Conservation (phyloP, 2,329 filamentous ascomycete genomes). For the Phaeosphaeria sp. region DNA sequence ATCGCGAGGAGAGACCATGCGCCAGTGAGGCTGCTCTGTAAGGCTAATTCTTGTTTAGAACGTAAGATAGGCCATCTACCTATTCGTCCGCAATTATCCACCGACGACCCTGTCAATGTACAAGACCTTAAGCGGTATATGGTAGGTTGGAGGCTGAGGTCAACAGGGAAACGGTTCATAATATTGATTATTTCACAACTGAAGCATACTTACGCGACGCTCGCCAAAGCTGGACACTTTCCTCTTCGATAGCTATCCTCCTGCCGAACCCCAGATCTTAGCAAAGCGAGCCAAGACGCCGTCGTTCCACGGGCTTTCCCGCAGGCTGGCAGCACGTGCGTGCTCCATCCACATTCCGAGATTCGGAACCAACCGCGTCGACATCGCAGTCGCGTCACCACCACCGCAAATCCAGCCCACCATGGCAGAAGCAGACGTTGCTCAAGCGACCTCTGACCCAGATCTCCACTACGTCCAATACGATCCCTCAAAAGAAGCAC, state of each 20-base stretch:
- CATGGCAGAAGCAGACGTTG: conserved; percentile 22
- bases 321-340: background rate
- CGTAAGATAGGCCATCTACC: too few species aligned
- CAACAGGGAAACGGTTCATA: too few species aligned
- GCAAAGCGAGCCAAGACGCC: background rate
- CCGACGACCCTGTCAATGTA: too few species aligned
- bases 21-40: too few species aligned
- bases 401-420: background rate
- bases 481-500: conserved; percentile 63
- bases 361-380: conserved; percentile 1
- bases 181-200: too few species aligned
- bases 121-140: too few species aligned
- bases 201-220: background rate
- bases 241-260: background rate
- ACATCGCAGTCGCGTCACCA: background rate
- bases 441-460: conserved; percentile 4
- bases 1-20: too few species aligned
- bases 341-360: background rate
- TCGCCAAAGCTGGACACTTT: background rate
- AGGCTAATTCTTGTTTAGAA: too few species aligned
- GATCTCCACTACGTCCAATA: conserved; percentile 67
- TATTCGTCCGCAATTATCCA: too few species aligned
- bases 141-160: too few species aligned
- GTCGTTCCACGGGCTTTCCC: background rate
- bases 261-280: background rate